Evolutionary conservation across 2,329 filamentous ascomycete species (phyloP).

Genomic region (Fusarium sambucinum): DNA sequence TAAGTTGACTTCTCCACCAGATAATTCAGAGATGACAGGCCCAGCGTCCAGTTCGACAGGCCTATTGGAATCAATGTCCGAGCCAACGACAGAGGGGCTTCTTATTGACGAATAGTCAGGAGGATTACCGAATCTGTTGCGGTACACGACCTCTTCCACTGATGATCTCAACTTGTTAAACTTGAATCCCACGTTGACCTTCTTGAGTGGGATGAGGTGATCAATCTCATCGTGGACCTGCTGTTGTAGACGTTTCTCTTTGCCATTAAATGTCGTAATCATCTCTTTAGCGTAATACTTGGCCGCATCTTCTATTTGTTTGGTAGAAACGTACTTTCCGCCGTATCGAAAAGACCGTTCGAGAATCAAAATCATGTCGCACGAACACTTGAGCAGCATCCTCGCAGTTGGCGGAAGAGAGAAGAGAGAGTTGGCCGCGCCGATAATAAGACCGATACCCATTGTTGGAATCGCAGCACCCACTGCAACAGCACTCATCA

Average conservation of each 20-base stretch:
- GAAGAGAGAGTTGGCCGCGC: slow-evolving; percentile 36
- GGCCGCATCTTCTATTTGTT: slow-evolving; percentile 45
- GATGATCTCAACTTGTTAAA: slow-evolving; percentile 42
- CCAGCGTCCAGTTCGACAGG: slow-evolving; percentile 22
- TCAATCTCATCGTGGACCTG: slow-evolving; percentile 47
- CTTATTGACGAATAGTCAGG: slow-evolving; percentile 26
- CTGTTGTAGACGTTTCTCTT: slow-evolving; percentile 42
- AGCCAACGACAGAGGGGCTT: slow-evolving; percentile 32
- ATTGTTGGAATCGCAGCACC: slow-evolving; percentile 38
- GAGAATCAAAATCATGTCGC: slow-evolving; percentile 46
- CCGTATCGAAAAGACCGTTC: slow-evolving; percentile 44
- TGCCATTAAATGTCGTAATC: slow-evolving; percentile 37
- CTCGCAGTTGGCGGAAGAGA: slow-evolving; percentile 38
- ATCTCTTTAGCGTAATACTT: slow-evolving; percentile 41
- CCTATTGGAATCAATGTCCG: background rate
- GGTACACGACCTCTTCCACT: slow-evolving; percentile 40
- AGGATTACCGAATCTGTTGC: slow-evolving; percentile 36
- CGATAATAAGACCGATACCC: slow-evolving; percentile 40
- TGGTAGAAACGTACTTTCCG: slow-evolving; percentile 46
- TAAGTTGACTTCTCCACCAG: slow-evolving; percentile 2
- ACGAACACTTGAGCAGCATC: slow-evolving; percentile 46
- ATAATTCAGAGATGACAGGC: slow-evolving; percentile 22
- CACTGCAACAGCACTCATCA: slow-evolving; percentile 28
- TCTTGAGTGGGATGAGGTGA: slow-evolving; percentile 42
- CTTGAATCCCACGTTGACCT: slow-evolving; percentile 39